A percentile compares a stretch with the other conserved stretches of the same genome.
Evolutionary conservation across 495 filamentous ascomycete species (phyloP).

Genomic region (Aspergillus coremiiformis): DNA sequence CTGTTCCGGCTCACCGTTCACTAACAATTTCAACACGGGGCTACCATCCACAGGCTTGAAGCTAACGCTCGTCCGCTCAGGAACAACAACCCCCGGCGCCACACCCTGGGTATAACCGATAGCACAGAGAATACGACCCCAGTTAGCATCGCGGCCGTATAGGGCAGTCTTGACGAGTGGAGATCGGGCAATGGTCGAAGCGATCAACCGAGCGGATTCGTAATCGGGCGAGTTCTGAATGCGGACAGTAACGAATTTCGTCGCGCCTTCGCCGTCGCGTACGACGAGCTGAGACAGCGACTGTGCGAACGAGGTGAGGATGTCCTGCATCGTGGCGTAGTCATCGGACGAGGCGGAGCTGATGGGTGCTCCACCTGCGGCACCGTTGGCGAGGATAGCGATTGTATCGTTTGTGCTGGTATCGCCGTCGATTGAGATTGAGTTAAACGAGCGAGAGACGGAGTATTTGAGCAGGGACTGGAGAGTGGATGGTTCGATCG

Average conservation of each 20-base stretch:
- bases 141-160: conserved; percentile 96
- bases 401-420: conserved; percentile 97
- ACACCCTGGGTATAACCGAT: conserved; percentile 79
- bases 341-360: conserved; percentile 48
- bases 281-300: conserved; percentile 89
- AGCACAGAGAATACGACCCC: conserved; percentile 94
- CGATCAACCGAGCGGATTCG: conserved; percentile 59
- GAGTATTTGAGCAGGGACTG: conserved; percentile 64
- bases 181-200: conserved; percentile 83
- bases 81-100: conserved; percentile 55
- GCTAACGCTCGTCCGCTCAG: conserved; percentile 81
- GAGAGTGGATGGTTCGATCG: conserved; percentile 62
- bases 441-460: conserved; percentile 85
- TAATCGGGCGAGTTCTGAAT: conserved; percentile 65
- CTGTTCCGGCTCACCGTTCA: conserved; percentile 83
- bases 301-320: conserved; percentile 69
- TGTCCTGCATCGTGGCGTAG: conserved; percentile 55
- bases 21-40: conserved; percentile 70
- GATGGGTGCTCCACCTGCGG: conserved; percentile 68
- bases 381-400: conserved; percentile 88
- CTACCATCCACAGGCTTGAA: conserved; percentile 85
- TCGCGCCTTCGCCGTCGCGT: conserved; percentile 93
- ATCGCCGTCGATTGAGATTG: conserved; percentile 93
- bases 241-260: conserved; percentile 94
- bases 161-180: conserved; percentile 95